A percentile compares a stretch with the other conserved stretches of the same genome.
phyloP scores from a whole-genome alignment of 306 rosid species.

The Ormosia semicastrata region DNA sequence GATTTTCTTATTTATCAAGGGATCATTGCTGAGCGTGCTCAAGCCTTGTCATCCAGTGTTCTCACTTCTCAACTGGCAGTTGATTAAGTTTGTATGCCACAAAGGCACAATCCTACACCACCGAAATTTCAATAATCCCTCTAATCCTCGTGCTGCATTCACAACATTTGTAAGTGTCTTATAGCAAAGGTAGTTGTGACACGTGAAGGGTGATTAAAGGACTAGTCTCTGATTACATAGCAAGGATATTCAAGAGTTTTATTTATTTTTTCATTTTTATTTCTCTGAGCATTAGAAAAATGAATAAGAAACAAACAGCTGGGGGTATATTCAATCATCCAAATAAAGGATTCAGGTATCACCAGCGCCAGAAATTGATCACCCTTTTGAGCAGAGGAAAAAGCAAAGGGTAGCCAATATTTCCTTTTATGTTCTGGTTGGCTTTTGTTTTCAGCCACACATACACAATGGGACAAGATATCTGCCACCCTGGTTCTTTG shows the following conservation, averaged over 20 bases:
- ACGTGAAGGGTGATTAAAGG: slow-evolving; percentile 16
- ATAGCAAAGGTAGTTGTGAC: slow-evolving; percentile 17
- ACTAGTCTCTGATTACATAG: background rate
- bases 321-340: slow-evolving; percentile 10
- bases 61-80: too few relatives aligned
- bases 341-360: slow-evolving; percentile 1
- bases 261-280: background rate
- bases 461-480: background rate
- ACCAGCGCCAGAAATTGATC: background rate
- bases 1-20: background rate
- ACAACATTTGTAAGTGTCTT: slow-evolving; percentile 9
- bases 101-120: background rate
- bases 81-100: background rate
- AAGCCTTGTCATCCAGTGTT: background rate
- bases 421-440: slow-evolving; percentile 23
- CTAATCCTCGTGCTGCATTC: background rate
- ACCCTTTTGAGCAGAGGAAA: background rate
- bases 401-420: background rate
- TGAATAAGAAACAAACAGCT: background rate
- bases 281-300: background rate
- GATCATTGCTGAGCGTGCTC: background rate
- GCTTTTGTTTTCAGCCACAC: slow-evolving; percentile 23
- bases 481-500: slow-evolving; percentile 1
- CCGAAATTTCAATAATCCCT: slow-evolving; percentile 4
- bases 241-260: background rate